Evolutionary conservation across 176 grass and related monocot species (phyloP), one percentile per base, ranked within the genome.

Genomic region (Oryza officinalis): DNA sequence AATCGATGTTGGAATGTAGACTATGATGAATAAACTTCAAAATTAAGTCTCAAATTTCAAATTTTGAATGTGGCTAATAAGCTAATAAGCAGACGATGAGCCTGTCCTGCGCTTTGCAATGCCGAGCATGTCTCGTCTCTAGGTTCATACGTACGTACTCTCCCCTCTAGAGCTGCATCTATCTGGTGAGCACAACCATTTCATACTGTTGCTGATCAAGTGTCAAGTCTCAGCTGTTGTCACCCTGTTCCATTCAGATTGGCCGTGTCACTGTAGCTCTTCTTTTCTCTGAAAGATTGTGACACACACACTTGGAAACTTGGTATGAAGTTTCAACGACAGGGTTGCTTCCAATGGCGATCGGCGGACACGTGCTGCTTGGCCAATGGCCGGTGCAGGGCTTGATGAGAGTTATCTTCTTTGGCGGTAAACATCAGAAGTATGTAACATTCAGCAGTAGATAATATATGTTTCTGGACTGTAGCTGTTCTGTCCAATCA

Each of bases 371-470:
- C 27, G 66, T 82, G 83, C 67, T 73, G 46, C 27, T 30, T 37
- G 15, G 5, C 54, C 63, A 82, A 6, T 78, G 78, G 67, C 4
- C 72, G 78, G 67, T 4, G 4, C 74, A 30, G 69, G 79, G 14
- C 20, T 22, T 30, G 59, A 76, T 74, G 67, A 81, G 68, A 87
- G 72, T 77, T 79, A 82, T 79, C 68, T 17, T 23, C 22, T 66
- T 44, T 82, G 57, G 71, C 57, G 43, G 64, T 40, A 35, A 73
- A 49, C 69, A 35, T 41, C 54, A 23, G 8, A 59, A n/a, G n/a
- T 2, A 61, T n/a, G 22, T 59, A 59, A 38, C 17, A 57, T 22
- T 22, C 2, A 32, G 52, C 22, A 2, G 27, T 13, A 60, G 18
- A 23, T 23, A 10, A 30, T 8, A 38, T 38, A 4, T 77, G 0